Evolutionary conservation across 2,329 filamentous ascomycete genomes (phyloP), one percentile per base, ranked within the genome.

Genomic region (Penicillium griseofulvum): DNA sequence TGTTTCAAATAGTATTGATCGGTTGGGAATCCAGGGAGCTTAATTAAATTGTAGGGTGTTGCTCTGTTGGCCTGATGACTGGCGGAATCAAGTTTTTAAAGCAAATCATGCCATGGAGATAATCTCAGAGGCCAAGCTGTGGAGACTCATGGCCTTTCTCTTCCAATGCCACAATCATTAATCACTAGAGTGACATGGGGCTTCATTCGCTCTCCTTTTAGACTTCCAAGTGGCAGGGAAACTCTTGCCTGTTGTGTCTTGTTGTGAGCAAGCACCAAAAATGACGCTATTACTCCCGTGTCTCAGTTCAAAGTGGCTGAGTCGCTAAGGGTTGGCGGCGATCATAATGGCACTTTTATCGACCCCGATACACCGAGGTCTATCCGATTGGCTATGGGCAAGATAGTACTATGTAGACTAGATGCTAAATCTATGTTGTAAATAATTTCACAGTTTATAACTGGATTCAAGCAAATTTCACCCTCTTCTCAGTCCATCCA

Each of bases 401-500:
- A n/a, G n/a, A n/a, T n/a, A n/a, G n/a, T n/a, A n/a, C n/a, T n/a
- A n/a, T n/a, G n/a, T n/a, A n/a, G n/a, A n/a, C n/a, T n/a, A n/a
- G n/a, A n/a, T n/a, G n/a, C n/a, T n/a, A n/a, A n/a, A n/a, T n/a
- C n/a, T n/a, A n/a, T n/a, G n/a, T n/a, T n/a, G n/a, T n/a, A n/a
- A n/a, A n/a, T n/a, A n/a, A n/a, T n/a, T n/a, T n/a, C n/a, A n/a
- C n/a, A n/a, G n/a, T n/a, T n/a, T n/a, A n/a, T n/a, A n/a, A n/a
- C 17, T 16, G 26, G 16, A 38, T n/a, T 54, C 45, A 69, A 28
- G 63, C 73, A 62, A 76, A 81, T 12, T 68, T 60, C 38, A 74
- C 42, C 37, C 69, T 57, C 50, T 63, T 58, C 44, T 74, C 65
- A 4, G 59, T 71, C 83, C 83, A 85, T 0, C 68, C 75, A 0